A percentile compares a stretch with the other conserved stretches of the same genome.
Conservation (phyloP, 345 rosid genomes). For the Rhizophora apiculata region DNA sequence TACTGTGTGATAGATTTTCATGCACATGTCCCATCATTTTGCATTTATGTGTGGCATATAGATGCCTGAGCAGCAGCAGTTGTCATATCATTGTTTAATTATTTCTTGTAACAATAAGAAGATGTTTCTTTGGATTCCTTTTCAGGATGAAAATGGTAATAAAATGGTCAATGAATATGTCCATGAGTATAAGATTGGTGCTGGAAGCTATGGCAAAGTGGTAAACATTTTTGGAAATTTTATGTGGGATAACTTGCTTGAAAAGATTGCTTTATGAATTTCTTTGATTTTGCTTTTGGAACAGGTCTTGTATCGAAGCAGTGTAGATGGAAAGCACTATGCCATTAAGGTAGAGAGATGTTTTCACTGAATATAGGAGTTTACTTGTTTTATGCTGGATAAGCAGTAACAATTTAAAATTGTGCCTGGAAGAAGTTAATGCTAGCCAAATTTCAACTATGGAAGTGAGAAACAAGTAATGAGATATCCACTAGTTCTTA, state of each 20-base stretch:
- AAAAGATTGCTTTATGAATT: constrained; percentile 9
- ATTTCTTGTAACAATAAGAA: not conserved
- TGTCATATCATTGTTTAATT: constrained; percentile 3
- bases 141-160: constrained; percentile 89
- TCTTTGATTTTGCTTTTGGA: constrained; percentile 20
- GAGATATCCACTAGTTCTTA: not conserved
- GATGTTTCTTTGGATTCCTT: constrained; percentile 12
- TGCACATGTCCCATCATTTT: not conserved
- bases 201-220: constrained; percentile 99
- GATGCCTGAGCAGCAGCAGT: not conserved
- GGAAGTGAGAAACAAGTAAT: too few species aligned
- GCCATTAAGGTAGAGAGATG: constrained; percentile 73
- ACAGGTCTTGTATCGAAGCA: constrained; percentile 84
- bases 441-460: too few species aligned
- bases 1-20: too few species aligned
- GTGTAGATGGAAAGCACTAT: constrained; percentile 68
- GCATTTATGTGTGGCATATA: not conserved
- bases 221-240: constrained; percentile 43
- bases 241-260: constrained; percentile 9
- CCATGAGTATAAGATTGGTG: constrained; percentile 73
- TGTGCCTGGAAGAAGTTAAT: too few species aligned
- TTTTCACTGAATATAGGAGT: constrained; percentile 4
- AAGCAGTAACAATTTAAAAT: not conserved
- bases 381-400: constrained; percentile 6
- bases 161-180: constrained; percentile 91